Conservation (phyloP, 306 rosid genomes). For the Sophora flavescens region DNA sequence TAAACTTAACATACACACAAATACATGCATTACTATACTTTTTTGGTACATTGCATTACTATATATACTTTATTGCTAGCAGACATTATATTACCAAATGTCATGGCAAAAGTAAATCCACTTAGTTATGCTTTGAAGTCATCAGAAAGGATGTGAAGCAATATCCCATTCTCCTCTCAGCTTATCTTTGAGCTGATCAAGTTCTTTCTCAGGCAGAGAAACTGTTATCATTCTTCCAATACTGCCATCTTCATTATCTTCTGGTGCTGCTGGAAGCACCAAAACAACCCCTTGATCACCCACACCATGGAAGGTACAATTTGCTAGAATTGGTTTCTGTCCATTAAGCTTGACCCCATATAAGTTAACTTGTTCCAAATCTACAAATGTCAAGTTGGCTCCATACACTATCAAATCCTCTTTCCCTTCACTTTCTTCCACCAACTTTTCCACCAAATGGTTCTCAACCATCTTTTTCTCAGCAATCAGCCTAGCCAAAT, state of each 20-base stretch:
- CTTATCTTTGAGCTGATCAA: constrained; percentile 50
- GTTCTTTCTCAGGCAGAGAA: constrained; percentile 53
- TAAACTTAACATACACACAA: too few relatives aligned
- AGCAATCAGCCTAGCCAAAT: constrained; percentile 55
- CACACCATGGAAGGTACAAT: constrained; percentile 58
- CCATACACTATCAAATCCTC: constrained; percentile 64
- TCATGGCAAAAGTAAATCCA: background rate
- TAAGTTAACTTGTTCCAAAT: constrained; percentile 60
- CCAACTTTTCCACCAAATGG: constrained; percentile 35
- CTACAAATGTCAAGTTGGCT: constrained; percentile 69
- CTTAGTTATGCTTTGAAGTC: background rate
- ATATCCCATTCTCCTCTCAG: constrained; percentile 53
- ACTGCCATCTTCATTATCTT: constrained; percentile 10
- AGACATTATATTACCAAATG: background rate
- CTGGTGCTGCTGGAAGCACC: constrained; percentile 61
- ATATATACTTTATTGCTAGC: background rate
- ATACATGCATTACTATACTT: background rate
- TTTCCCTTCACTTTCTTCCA: constrained; percentile 46
- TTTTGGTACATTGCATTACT: background rate
- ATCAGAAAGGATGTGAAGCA: background rate
- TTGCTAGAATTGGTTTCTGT: constrained; percentile 55
- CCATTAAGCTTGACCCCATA: constrained; percentile 66
- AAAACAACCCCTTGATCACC: constrained; percentile 72
- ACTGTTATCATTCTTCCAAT: constrained; percentile 53
- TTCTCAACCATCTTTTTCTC: constrained; percentile 51